Conservation (phyloP, 805 yeast genomes). For the Yarrowia osloensis region DNA sequence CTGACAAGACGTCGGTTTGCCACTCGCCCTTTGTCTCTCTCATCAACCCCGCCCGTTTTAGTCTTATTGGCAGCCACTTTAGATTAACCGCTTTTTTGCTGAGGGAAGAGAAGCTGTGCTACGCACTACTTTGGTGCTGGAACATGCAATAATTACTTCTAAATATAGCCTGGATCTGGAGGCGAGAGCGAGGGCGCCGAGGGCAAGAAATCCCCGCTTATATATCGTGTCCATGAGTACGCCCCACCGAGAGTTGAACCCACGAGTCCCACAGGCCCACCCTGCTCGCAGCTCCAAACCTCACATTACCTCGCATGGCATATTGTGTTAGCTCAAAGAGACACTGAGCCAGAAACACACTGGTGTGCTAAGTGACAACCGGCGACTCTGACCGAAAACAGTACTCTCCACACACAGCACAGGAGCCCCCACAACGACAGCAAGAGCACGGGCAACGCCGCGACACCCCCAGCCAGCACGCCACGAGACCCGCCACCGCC, state of each 20-base stretch:
- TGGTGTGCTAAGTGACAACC: neutral
- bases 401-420: constrained; percentile 1
- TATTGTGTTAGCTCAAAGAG: constrained; percentile 4
- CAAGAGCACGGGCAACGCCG: neutral
- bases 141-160: constrained; percentile 8
- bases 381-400: constrained; percentile 17
- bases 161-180: neutral
- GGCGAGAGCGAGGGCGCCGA: too few relatives aligned
- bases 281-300: neutral
- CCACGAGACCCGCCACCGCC: neutral
- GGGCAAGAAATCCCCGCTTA: too few relatives aligned
- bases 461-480: neutral
- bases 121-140: neutral
- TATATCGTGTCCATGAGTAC: neutral
- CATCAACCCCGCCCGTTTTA: constrained; percentile 5
- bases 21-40: neutral
- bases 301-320: constrained; percentile 7
- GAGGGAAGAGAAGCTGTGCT: neutral
- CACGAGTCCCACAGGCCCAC: neutral
- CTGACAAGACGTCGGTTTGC: neutral
- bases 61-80: neutral
- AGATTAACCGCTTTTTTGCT: constrained; percentile 8
- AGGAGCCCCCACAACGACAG: neutral
- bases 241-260: neutral
- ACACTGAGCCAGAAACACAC: neutral